These are phyloP conservation scores for Ganoderma resinaceum DNA, from an alignment of 1,284 basidiomycete genomes.

Conservation along the genomic window DNA sequence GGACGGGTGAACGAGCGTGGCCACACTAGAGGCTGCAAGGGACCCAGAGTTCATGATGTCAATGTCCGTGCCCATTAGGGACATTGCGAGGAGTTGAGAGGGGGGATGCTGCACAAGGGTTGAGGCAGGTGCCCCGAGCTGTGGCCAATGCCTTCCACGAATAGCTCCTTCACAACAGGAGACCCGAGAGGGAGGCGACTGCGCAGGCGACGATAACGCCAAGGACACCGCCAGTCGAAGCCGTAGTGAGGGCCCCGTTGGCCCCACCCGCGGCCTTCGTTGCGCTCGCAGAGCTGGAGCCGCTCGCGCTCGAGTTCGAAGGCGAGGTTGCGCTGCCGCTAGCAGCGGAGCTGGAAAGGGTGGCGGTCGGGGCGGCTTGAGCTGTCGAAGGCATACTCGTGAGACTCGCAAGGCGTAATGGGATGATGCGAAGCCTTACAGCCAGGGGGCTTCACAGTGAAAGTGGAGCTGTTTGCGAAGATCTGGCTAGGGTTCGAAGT, in stretches of 20 bases:
- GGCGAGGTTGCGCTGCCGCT: slow-evolving; percentile 21
- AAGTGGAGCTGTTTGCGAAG: slow-evolving; percentile 48
- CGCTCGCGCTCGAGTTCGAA: slow-evolving; percentile 8
- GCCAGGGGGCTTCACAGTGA: slow-evolving; percentile 47
- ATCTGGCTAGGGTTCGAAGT: slow-evolving; percentile 48
- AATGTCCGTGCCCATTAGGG: slow-evolving; percentile 9
- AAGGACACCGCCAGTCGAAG: slow-evolving; percentile 27
- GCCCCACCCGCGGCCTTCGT: slow-evolving; percentile 10
- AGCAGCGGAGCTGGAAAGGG: slow-evolving; percentile 16
- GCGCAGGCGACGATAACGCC: slow-evolving; percentile 37
- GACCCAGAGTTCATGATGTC: slow-evolving; percentile 14
- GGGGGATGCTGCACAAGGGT: slow-evolving; percentile 32
- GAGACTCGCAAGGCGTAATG: neutral
- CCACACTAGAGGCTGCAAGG: slow-evolving; percentile 13
- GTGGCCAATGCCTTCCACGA: slow-evolving; percentile 10
- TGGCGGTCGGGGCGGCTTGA: slow-evolving; percentile 20
- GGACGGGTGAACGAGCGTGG: slow-evolving; percentile 26
- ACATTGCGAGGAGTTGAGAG: slow-evolving; percentile 9
- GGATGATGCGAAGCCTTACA: slow-evolving; percentile 38
- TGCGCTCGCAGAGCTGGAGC: slow-evolving; percentile 21
- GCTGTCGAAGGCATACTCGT: slow-evolving; percentile 1
- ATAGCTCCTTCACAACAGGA: slow-evolving; percentile 31
- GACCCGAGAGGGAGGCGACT: slow-evolving; percentile 35
- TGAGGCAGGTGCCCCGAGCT: slow-evolving; percentile 5
- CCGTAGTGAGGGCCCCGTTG: slow-evolving; percentile 23